These are phyloP conservation scores for Penicillium psychrofluorescens DNA, from an alignment of 495 filamentous ascomycete species.

Conservation along the genomic window DNA sequence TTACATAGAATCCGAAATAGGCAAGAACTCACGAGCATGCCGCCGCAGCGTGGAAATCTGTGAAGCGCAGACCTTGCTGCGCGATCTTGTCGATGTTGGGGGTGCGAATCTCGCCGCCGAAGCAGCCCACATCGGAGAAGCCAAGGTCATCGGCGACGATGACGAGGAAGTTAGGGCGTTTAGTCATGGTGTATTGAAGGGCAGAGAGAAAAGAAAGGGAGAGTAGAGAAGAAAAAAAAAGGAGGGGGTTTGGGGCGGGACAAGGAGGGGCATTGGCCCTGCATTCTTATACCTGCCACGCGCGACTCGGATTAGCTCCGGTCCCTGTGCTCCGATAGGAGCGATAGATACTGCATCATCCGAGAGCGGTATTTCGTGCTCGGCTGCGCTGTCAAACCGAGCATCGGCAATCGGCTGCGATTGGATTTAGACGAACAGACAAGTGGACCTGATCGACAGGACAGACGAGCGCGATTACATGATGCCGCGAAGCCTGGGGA, in stretches of 20 bases:
- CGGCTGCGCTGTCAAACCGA: conserved; percentile 1
- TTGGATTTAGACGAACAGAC: neutral
- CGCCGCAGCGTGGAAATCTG: conserved; percentile 56
- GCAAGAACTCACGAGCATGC: conserved; percentile 45
- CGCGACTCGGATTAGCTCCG: neutral
- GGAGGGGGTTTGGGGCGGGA: neutral
- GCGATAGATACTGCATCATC: no score
- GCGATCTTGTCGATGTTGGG: conserved; percentile 54
- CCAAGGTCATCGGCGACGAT: conserved; percentile 57
- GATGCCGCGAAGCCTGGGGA: no score
- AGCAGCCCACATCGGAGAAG: conserved; percentile 55
- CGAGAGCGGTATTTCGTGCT: conserved; percentile 7
- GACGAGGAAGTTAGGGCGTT: conserved; percentile 57
- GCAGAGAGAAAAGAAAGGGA: neutral
- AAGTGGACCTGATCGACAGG: no score
- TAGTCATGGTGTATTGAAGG: conserved; percentile 5
- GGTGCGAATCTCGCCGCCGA: conserved; percentile 57
- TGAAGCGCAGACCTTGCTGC: conserved; percentile 49
- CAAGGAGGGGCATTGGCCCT: neutral
- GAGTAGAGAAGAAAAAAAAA: neutral
- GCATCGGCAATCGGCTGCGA: conserved; percentile 7
- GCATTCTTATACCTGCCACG: neutral
- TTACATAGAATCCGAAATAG: neutral
- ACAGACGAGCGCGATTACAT: no score
- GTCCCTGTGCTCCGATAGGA: no score